Base-by-base conservation (phyloP, 2,329 filamentous ascomycete genomes). In the Elsinoe necatrix region DNA sequence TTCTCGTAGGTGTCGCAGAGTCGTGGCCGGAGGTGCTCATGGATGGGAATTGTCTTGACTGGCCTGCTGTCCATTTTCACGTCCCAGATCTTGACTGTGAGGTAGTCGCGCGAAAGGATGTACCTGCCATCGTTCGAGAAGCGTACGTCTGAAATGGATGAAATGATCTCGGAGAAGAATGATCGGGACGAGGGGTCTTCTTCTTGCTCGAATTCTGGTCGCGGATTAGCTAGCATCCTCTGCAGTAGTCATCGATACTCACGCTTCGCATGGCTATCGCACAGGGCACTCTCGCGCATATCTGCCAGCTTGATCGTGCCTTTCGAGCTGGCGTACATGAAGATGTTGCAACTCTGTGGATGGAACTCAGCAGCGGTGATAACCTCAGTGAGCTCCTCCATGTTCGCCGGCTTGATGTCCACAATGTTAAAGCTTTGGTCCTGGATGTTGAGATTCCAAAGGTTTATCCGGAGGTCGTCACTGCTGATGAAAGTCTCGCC, bases 401-500 rank as follows among this genome's bases (percentile, higher is more conserved):
- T 98, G 72, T 98, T 98, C 39, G 93, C 93, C 7, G 93, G 93
- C 74, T 98, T 98, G 79, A 98, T 98, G 72, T 98, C 93, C 61
- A 98, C 93, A 69, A 98, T 98, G 75, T 98, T 98, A 81, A 98
- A 98, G 77, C 93, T 97, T 75, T 97, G 92, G 66, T 97, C 92
- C 72, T 98, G 93, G 62, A 98, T 98, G 73, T 97, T 97, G 65
- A 97, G 79, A 71, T 98, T 97, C 93, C 93, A 98, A 57, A 98
- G 78, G 72, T 98, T 98, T 78, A 98, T 95, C 61, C 93, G 86
- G 61, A 98, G 77, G 70, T 98, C 93, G 70, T 98, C 93, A 70
- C 91, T 96, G 77, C 91, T 96, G 75, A 98, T 96, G 73, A 97
- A 98, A 0, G 93, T 98, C 77, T 98, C 93, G 57, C 92, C 93